phyloP scores from a whole-genome alignment of 345 rosid genomes.

The Ailanthus altissimus region DNA sequence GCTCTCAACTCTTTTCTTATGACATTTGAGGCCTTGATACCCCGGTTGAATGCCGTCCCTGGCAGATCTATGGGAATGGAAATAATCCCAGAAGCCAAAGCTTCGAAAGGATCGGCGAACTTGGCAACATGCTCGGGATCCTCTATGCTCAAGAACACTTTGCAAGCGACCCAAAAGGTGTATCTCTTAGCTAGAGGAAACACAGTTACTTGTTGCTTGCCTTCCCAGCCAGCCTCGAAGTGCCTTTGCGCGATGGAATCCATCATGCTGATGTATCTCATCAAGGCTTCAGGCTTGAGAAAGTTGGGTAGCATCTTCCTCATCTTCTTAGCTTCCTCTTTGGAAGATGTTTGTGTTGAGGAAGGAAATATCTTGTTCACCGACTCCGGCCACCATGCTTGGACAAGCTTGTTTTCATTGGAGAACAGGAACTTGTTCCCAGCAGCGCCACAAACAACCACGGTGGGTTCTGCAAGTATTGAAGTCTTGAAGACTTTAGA shows the following conservation, averaged over 20 bases:
- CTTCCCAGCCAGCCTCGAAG: constrained; percentile 10
- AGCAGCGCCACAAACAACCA: constrained; percentile 38
- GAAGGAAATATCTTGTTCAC: constrained; percentile 52
- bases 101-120: constrained; percentile 20
- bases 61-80: constrained; percentile 20
- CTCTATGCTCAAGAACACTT: constrained; percentile 23
- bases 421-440: constrained; percentile 54
- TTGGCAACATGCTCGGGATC: constrained; percentile 15
- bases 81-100: constrained; percentile 25
- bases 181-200: constrained; percentile 16
- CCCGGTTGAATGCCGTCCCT: constrained; percentile 22
- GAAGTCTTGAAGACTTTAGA: constrained; percentile 41
- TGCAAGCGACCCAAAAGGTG: constrained; percentile 29
- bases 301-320: constrained; percentile 33
- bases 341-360: constrained; percentile 34
- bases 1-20: constrained; percentile 23
- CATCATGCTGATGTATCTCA: constrained; percentile 24
- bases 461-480: constrained; percentile 33
- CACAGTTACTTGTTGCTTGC: constrained; percentile 9
- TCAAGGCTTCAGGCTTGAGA: constrained; percentile 30
- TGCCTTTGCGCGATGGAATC: constrained; percentile 17
- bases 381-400: constrained; percentile 55
- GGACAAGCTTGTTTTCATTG: constrained; percentile 49
- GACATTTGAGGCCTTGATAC: constrained; percentile 9
- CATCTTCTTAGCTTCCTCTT: constrained; percentile 44